Evolutionary conservation across 1,284 basidiomycete genomes (phyloP).

Genomic region (Bondarzewia mesenterica): DNA sequence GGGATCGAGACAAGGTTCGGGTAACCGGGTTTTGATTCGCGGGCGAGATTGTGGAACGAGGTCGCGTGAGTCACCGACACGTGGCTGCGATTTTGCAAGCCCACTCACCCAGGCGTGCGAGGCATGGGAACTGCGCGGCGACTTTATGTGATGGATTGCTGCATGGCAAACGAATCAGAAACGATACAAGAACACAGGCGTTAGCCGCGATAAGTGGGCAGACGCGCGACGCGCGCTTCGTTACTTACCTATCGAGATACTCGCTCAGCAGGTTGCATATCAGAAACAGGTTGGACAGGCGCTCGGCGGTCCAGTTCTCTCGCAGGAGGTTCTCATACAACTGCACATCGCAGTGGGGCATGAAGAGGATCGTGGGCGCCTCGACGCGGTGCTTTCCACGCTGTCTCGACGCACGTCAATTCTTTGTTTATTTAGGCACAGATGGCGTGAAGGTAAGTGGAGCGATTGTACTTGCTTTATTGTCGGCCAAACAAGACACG

Average conservation of each 20-base stretch:
- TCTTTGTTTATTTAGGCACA: not conserved
- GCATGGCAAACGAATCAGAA: slow-evolving; percentile 12
- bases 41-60: not conserved
- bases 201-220: slow-evolving; percentile 3
- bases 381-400: slow-evolving; percentile 22
- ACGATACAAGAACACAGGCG: slow-evolving; percentile 5
- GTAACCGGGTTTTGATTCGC: not conserved
- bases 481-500: slow-evolving; percentile 40
- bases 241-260: slow-evolving; percentile 43
- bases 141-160: slow-evolving; percentile 28
- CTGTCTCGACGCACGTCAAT: too few species aligned
- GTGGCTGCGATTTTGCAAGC: not conserved
- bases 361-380: slow-evolving; percentile 54
- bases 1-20: too few species aligned
- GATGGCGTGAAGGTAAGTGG: too few species aligned
- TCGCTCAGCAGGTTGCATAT: slow-evolving; percentile 37
- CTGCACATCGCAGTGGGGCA: slow-evolving; percentile 69
- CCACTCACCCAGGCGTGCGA: slow-evolving; percentile 28
- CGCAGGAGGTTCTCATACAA: slow-evolving; percentile 59
- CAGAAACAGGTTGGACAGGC: slow-evolving; percentile 30
- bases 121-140: slow-evolving; percentile 25
- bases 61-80: not conserved
- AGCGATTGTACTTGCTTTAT: slow-evolving; percentile 42
- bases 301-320: slow-evolving; percentile 46
- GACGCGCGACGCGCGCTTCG: slow-evolving; percentile 3